phyloP scores from a whole-genome alignment of 2,329 filamentous ascomycete genomes.

The Rhynchosporium secalis region DNA sequence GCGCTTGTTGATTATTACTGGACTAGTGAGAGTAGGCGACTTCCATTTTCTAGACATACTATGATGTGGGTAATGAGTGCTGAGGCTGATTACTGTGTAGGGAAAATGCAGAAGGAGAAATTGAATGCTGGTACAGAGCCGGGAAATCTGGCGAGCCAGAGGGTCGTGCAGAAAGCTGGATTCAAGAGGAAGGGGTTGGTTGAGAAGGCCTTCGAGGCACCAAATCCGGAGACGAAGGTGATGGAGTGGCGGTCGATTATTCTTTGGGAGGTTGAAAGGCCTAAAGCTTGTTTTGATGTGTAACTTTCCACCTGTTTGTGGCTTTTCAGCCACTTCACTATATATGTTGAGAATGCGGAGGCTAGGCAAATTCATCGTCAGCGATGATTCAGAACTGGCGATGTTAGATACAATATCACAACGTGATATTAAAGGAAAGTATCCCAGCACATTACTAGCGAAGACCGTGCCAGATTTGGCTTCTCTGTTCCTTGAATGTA shows the following conservation, averaged over 20 bases:
- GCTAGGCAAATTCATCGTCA: too few species aligned
- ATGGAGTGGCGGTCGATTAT: conserved; percentile 9
- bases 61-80: neutral
- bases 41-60: neutral
- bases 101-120: conserved; percentile 14
- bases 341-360: too few species aligned
- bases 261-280: conserved; percentile 17
- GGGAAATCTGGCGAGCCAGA: conserved; percentile 17
- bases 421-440: too few species aligned
- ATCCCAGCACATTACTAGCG: too few species aligned
- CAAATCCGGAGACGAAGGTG: conserved; percentile 10
- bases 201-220: conserved; percentile 13
- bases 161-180: conserved; percentile 23
- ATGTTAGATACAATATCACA: too few species aligned
- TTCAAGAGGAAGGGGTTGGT: conserved; percentile 16
- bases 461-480: too few species aligned
- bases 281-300: neutral
- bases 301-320: too few species aligned
- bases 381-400: too few species aligned
- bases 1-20: conserved; percentile 19
- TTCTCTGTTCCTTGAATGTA: too few species aligned
- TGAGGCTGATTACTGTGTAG: conserved; percentile 6
- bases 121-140: conserved; percentile 17
- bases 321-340: too few species aligned
- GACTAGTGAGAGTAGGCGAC: conserved; percentile 17